Evolutionary conservation across 345 rosid species (phyloP).

Genomic region (Hibiscus trionum): DNA sequence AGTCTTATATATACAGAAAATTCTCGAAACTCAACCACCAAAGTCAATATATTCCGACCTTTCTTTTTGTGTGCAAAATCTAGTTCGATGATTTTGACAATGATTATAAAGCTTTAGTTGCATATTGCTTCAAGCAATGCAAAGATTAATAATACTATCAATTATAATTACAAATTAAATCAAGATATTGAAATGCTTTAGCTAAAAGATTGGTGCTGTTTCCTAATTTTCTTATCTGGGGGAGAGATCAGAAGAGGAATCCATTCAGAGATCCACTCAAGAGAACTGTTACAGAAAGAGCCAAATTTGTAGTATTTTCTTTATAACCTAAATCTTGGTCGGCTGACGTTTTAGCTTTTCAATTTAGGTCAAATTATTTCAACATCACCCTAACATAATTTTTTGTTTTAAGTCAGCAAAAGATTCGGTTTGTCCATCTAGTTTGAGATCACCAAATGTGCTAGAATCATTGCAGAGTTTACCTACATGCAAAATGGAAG

Average conservation of each 20-base stretch:
- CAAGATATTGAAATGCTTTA: not conserved
- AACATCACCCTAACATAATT: not conserved
- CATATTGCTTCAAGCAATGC: not conserved
- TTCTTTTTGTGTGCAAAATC: not conserved
- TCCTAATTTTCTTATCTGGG: slow-evolving; percentile 32
- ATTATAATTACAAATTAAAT: not conserved
- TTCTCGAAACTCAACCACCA: too few relatives aligned
- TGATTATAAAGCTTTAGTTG: not conserved
- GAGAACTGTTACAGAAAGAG: not conserved
- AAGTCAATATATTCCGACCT: not conserved
- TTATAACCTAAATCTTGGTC: slow-evolving; percentile 3
- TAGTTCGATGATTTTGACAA: not conserved
- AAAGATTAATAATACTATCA: not conserved
- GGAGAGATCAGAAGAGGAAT: slow-evolving; percentile 12
- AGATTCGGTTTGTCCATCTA: too few relatives aligned
- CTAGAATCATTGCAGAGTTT: too few relatives aligned
- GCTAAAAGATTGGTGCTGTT: slow-evolving; percentile 14
- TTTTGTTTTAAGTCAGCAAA: not conserved
- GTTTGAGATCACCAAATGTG: too few relatives aligned
- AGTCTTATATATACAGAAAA: too few relatives aligned
- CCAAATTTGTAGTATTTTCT: not conserved
- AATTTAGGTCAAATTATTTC: not conserved
- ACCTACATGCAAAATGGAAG: too few relatives aligned
- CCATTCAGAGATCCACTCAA: slow-evolving; percentile 28
- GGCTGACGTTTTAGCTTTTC: slow-evolving; percentile 5